phyloP scores from a whole-genome alignment of 139 green algal species.

The Parachlorella kessleri region DNA sequence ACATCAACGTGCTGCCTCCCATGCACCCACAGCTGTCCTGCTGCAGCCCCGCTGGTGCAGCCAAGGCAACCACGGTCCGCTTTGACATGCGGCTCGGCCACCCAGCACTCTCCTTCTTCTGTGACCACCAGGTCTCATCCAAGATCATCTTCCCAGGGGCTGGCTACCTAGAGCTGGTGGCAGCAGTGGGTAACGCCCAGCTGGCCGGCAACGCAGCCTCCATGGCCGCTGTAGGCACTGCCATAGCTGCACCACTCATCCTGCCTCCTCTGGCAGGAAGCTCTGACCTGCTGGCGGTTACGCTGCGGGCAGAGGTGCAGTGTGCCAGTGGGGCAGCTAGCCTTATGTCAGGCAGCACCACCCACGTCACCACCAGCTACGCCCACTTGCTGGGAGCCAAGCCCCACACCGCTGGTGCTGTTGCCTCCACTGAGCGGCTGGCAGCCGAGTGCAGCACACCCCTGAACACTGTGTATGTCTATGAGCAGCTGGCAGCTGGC shows the following conservation, averaged over 20 bases:
- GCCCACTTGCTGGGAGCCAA: slow-evolving; percentile 2
- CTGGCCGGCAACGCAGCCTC: background rate
- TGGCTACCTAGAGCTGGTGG: slow-evolving; percentile 64
- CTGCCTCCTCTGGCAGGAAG: background rate
- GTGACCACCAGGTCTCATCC: slow-evolving; percentile 63
- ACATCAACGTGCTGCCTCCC: slow-evolving; percentile 19
- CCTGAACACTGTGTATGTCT: slow-evolving; percentile 62
- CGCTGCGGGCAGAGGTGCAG: slow-evolving; percentile 8
- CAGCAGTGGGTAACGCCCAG: slow-evolving; percentile 29
- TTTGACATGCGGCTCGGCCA: slow-evolving; percentile 41
- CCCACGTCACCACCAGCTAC: slow-evolving; percentile 28
- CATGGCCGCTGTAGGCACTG: background rate
- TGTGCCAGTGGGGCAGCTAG: slow-evolving; percentile 15
- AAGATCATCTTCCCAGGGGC: slow-evolving; percentile 61
- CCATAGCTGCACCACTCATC: slow-evolving; percentile 14
- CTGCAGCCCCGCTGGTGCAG: background rate
- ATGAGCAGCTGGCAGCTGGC: slow-evolving; percentile 68
- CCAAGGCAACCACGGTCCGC: background rate
- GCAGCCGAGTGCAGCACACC: background rate
- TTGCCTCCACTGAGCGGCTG: background rate
- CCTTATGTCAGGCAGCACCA: slow-evolving; percentile 47
- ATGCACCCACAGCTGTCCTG: slow-evolving; percentile 20
- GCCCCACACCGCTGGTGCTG: background rate
- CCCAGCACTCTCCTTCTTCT: slow-evolving; percentile 57
- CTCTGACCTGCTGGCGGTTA: background rate